phyloP scores from a whole-genome alignment of 2,329 filamentous ascomycete genomes.

The Penicillium fuscoglaucum region DNA sequence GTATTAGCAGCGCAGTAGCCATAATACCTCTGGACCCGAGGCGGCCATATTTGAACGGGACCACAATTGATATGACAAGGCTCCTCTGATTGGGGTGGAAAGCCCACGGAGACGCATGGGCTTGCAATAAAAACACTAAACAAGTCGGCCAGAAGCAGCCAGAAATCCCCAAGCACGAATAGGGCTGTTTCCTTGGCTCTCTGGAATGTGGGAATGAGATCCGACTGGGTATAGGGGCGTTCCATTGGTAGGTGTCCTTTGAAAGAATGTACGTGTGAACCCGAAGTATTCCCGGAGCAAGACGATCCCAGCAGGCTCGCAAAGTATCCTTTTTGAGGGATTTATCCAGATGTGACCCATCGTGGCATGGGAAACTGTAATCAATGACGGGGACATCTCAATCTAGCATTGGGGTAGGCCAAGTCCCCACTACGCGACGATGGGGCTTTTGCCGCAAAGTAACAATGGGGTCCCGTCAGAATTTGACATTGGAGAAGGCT shows the following conservation, averaged over 20 bases:
- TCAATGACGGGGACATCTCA: constrained; percentile 18
- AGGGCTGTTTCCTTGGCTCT: background rate
- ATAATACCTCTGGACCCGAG: background rate
- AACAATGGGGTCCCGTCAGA: background rate
- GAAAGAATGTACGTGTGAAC: constrained; percentile 6
- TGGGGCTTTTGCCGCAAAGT: background rate
- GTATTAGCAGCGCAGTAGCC: background rate
- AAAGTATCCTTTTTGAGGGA: background rate
- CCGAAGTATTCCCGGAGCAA: background rate
- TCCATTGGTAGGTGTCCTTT: background rate
- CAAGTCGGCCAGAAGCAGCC: background rate
- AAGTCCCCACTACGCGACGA: background rate
- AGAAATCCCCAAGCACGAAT: background rate
- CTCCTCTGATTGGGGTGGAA: background rate
- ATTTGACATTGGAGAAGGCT: background rate
- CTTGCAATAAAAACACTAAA: background rate
- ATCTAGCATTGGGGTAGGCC: constrained; percentile 1
- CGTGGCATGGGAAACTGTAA: background rate
- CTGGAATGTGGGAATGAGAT: constrained; percentile 9
- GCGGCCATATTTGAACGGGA: background rate
- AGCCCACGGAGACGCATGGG: background rate
- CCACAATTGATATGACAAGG: background rate
- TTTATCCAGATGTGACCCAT: background rate
- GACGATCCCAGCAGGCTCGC: background rate
- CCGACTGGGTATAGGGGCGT: background rate